phyloP scores from a whole-genome alignment of 2,329 filamentous ascomycete species.

The Aspergillus glaucus region DNA sequence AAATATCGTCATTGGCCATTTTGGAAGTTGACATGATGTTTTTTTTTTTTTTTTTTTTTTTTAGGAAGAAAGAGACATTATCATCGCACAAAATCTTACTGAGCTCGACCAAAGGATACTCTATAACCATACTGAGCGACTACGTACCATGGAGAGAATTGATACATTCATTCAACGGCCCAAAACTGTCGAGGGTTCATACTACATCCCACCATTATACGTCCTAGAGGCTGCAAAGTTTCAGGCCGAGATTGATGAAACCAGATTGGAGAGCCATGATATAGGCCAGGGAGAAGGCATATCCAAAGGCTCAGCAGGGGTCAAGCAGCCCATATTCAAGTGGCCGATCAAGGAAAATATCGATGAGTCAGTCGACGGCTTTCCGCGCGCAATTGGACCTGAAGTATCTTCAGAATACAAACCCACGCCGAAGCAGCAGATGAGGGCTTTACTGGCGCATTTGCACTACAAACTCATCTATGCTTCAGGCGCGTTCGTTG shows the following conservation, averaged over 20 bases:
- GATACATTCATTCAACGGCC: not conserved
- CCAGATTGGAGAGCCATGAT: no score
- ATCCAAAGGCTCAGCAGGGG: not conserved
- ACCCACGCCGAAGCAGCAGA: not conserved
- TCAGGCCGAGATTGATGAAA: not conserved
- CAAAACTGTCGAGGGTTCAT: not conserved
- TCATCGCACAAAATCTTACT: not conserved
- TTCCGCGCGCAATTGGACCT: no score
- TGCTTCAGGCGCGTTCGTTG: not conserved
- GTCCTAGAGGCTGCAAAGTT: not conserved
- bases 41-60: not conserved
- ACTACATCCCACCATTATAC: not conserved
- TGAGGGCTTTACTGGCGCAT: slow-evolving; percentile 1
- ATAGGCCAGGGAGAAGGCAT: no score
- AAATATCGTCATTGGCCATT: no score
- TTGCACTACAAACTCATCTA: slow-evolving; percentile 2
- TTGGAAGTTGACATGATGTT: not conserved
- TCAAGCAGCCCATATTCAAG: not conserved
- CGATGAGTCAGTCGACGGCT: not conserved
- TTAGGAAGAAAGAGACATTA: not conserved
- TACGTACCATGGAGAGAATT: not conserved
- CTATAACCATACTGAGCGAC: not conserved
- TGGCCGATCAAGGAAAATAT: not conserved
- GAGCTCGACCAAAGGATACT: not conserved
- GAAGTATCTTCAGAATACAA: not conserved